Base-by-base conservation (phyloP, 495 filamentous ascomycete genomes). In the Hypoxylon lenormandii region DNA sequence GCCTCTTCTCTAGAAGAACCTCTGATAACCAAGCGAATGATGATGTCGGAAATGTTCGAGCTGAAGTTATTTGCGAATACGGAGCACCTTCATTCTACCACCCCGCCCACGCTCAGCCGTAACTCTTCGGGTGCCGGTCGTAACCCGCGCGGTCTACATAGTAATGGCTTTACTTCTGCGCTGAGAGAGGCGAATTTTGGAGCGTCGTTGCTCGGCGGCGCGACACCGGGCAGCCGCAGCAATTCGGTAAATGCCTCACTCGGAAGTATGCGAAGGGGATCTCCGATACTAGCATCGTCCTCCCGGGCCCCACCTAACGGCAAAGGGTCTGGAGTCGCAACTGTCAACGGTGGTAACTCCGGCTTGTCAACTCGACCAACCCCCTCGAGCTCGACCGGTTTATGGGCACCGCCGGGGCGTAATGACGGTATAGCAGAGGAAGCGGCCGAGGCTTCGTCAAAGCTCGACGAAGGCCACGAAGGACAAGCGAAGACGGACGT, bases 51-150 rank as follows among this genome's bases (percentile, higher is more conserved):
- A 13, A 70, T 89, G 30, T 97, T 96, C 72, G 89, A 92, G 40
- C 80, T 97, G 55, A 89, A 88, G 71, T 72, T 96, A 15, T 81
- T 90, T 12, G 91, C 91, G 22, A 94, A 89, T 26, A 90, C 87
- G 0, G 94, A 97, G 18, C 94, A 97, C 73, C 81, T 97, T 4
- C 87, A 89, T 8, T 81, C 86, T 5, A 42, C 72, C 7, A 81
- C 84, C n/a, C 78, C 80, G 5, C 74, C 79, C 0, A 40, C 68
- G 4, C 48, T 73, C 11, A 68, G 69, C 59, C 69, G 77, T 63
- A 56, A 60, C 13, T 28, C 61, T 59, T 55, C 74, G 0, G 45
- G 64, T 12, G 70, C 69, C 26, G 45, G 68, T 1, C 58, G 66
- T 8, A 76, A 72, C 11, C 46, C 62, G 12, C 53, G 48, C 5